These are phyloP conservation scores for Mycotypha africana DNA, from an alignment of 371 early-diverging fungal species.

Conservation along the genomic window DNA sequence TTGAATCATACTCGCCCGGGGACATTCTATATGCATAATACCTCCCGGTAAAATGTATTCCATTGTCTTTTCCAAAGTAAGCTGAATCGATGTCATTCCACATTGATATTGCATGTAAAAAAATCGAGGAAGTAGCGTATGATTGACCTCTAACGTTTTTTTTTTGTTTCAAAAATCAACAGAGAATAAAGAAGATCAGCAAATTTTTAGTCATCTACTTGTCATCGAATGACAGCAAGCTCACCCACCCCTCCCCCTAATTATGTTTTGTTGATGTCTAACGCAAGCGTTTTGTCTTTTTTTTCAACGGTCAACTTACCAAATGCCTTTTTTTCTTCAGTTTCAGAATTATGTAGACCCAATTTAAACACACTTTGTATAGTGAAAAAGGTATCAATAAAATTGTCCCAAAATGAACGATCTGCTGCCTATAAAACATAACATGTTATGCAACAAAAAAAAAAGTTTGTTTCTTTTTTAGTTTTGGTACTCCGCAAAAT, in stretches of 20 bases:
- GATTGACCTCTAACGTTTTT: no score
- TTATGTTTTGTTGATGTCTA: no score
- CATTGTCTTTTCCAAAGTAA: slow-evolving; percentile 36
- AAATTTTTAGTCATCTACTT: not conserved
- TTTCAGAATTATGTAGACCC: slow-evolving; percentile 21
- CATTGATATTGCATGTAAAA: slow-evolving; percentile 39
- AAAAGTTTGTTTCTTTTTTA: no score
- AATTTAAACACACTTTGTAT: slow-evolving; percentile 19
- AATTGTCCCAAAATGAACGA: slow-evolving; percentile 28
- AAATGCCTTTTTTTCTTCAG: slow-evolving; percentile 17
- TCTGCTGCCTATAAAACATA: slow-evolving; percentile 15
- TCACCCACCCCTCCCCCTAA: no score
- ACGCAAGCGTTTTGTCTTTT: no score
- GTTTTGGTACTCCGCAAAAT: no score
- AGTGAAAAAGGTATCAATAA: slow-evolving; percentile 32
- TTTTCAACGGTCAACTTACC: no score
- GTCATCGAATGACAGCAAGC: no score
- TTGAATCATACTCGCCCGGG: slow-evolving; percentile 32
- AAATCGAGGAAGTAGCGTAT: no score
- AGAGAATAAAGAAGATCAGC: no score
- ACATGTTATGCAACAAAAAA: no score
- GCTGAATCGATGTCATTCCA: slow-evolving; percentile 33
- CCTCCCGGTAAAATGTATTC: slow-evolving; percentile 34
- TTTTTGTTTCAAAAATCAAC: not conserved
- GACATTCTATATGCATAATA: slow-evolving; percentile 34